Percentiles rank a stretch among this genome's conserved stretches.
These are phyloP conservation scores for Chenopodium berlandieri DNA, from an alignment of 148 eudicot genomes.

Conservation along the genomic window DNA sequence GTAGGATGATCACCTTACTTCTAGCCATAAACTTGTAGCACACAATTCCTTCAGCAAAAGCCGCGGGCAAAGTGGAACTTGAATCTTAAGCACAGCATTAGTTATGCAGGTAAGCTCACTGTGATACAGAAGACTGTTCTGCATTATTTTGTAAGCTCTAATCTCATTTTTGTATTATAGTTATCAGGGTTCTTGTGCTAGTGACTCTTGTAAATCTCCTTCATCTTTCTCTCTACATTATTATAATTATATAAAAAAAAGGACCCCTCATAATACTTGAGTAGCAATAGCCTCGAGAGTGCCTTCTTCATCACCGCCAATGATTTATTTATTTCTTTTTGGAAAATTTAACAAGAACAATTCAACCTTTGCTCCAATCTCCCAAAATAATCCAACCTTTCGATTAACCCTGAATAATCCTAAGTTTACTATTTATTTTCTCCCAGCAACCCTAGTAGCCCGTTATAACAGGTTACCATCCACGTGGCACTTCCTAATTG, in stretches of 20 bases:
- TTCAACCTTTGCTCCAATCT: too few species aligned
- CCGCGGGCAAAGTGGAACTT: conserved; percentile 55
- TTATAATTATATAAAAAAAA: too few species aligned
- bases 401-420: too few species aligned
- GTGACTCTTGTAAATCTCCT: neutral
- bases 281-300: neutral
- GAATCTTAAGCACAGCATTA: neutral
- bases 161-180: neutral
- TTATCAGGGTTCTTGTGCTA: neutral
- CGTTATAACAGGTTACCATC: too few species aligned
- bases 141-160: neutral
- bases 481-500: too few species aligned
- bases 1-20: conserved; percentile 72
- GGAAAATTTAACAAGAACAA: too few species aligned
- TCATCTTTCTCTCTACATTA: neutral
- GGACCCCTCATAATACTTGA: neutral
- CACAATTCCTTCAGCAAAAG: conserved; percentile 86
- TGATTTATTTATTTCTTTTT: too few species aligned
- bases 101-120: conserved; percentile 16
- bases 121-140: neutral
- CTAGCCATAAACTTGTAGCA: conserved; percentile 66
- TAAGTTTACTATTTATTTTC: too few species aligned
- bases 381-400: too few species aligned
- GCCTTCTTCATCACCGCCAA: neutral
- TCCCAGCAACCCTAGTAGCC: too few species aligned